Evolutionary conservation across 208 protist genomes (phyloP).

Genomic region (Endotrypanum monterogeii): DNA sequence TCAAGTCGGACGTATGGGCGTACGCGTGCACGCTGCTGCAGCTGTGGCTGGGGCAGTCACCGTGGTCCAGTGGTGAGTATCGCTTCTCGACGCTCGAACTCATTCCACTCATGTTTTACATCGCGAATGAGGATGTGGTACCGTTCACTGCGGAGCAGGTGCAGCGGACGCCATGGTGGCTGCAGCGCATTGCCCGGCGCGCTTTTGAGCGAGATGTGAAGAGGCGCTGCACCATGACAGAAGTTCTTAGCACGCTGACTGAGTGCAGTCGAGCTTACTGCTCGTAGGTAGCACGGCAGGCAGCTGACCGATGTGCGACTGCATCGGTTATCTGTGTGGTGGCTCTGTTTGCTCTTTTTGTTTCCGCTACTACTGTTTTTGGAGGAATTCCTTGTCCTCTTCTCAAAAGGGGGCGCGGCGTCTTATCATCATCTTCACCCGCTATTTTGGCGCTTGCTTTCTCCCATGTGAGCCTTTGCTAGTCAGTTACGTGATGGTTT

Average conservation of each 20-base stretch:
- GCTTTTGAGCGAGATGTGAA: conserved; percentile 50
- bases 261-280: conserved; percentile 36
- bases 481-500: too few species aligned
- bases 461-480: too few species aligned
- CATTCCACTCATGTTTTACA: conserved; percentile 67
- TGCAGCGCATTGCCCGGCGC: conserved; percentile 50
- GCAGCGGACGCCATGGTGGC: conserved; percentile 41
- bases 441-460: too few species aligned
- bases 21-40: conserved; percentile 65
- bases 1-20: conserved; percentile 73
- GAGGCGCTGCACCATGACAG: conserved; percentile 45
- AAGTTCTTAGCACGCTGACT: conserved; percentile 53
- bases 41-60: conserved; percentile 43
- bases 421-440: too few species aligned
- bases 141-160: conserved; percentile 46
- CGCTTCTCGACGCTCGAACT: conserved; percentile 30
- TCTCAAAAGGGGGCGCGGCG: too few species aligned
- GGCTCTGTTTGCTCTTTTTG: neutral
- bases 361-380: neutral
- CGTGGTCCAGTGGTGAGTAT: conserved; percentile 37
- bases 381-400: too few species aligned
- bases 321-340: too few species aligned
- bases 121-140: conserved; percentile 44
- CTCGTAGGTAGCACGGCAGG: neutral
- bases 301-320: neutral